phyloP scores from a whole-genome alignment of 805 yeast genomes.

The Wickerhamomyces tratensis region DNA sequence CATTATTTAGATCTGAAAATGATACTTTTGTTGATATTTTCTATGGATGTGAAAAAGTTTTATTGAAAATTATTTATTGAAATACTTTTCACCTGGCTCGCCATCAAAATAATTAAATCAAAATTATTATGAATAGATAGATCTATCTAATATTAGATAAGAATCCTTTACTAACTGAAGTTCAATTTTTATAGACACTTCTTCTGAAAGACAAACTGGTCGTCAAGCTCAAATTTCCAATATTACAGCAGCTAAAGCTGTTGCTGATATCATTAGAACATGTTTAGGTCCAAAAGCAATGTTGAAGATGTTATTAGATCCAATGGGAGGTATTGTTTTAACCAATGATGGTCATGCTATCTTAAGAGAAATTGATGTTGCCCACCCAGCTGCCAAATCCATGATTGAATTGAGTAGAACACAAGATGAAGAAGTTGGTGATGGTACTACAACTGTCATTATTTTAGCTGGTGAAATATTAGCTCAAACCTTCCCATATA shows the following conservation, averaged over 20 bases:
- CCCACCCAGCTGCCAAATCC: conserved; percentile 98
- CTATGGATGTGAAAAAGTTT: neutral
- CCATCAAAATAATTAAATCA: too few relatives aligned
- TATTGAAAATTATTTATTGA: too few relatives aligned
- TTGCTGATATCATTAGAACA: conserved; percentile 93
- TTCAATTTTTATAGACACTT: conserved; percentile 37
- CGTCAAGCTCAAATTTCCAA: conserved; percentile 96
- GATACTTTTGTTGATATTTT: neutral
- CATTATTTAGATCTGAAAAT: conserved; percentile 5
- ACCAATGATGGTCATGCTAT: conserved; percentile 99
- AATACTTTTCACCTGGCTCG: too few relatives aligned
- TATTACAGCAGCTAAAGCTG: conserved; percentile 99
- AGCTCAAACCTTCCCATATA: conserved; percentile 90
- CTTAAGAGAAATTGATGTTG: conserved; percentile 90
- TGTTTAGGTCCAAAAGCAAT: conserved; percentile 99
- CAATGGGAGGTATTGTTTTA: conserved; percentile 86
- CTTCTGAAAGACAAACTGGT: conserved; percentile 89
- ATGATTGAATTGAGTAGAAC: conserved; percentile 97
- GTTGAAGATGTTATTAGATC: conserved; percentile 96
- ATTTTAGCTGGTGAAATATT: conserved; percentile 94
- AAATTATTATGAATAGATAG: too few relatives aligned
- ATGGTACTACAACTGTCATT: conserved; percentile 96
- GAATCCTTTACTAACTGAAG: neutral
- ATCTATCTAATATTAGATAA: neutral
- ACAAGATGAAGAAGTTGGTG: conserved; percentile 98